phyloP scores from a whole-genome alignment of 257 asterid genomes.

The Eucommia ulmoides region DNA sequence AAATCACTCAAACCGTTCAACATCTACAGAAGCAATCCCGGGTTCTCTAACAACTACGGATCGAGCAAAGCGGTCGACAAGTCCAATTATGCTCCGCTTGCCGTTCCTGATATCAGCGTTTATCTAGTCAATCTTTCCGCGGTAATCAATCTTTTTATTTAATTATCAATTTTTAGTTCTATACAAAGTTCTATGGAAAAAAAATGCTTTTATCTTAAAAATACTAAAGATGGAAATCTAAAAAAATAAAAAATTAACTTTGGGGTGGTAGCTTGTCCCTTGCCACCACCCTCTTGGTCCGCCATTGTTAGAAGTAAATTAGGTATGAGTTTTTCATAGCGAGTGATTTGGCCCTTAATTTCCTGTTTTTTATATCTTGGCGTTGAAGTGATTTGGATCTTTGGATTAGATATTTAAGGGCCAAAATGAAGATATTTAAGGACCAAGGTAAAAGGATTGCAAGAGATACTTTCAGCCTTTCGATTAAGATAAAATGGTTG shows the following conservation, averaged over 20 bases:
- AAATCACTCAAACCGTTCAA: slow-evolving; percentile 56
- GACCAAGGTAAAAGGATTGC: too few relatives aligned
- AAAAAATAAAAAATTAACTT: background rate
- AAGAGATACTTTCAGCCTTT: too few relatives aligned
- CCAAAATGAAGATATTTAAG: too few relatives aligned
- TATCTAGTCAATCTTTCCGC: slow-evolving; percentile 72
- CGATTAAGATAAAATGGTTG: too few relatives aligned
- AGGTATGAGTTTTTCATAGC: background rate
- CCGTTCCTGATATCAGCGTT: slow-evolving; percentile 36
- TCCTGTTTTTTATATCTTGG: too few relatives aligned
- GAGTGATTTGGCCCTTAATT: too few relatives aligned
- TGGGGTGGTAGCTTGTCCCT: background rate
- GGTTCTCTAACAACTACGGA: slow-evolving; percentile 59
- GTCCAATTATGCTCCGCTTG: slow-evolving; percentile 47
- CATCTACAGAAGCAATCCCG: slow-evolving; percentile 39
- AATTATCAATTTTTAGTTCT: too few relatives aligned
- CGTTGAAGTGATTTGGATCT: too few relatives aligned
- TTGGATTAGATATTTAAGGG: too few relatives aligned
- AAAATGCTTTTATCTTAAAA: background rate
- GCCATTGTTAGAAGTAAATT: too few relatives aligned
- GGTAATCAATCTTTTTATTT: slow-evolving; percentile 18
- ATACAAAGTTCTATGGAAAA: too few relatives aligned
- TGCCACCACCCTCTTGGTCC: background rate
- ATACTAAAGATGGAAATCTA: background rate
- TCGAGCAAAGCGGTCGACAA: slow-evolving; percentile 65